Conservation (phyloP, 2,329 filamentous ascomycete species). For the Ophiostoma novo-ulmi region DNA sequence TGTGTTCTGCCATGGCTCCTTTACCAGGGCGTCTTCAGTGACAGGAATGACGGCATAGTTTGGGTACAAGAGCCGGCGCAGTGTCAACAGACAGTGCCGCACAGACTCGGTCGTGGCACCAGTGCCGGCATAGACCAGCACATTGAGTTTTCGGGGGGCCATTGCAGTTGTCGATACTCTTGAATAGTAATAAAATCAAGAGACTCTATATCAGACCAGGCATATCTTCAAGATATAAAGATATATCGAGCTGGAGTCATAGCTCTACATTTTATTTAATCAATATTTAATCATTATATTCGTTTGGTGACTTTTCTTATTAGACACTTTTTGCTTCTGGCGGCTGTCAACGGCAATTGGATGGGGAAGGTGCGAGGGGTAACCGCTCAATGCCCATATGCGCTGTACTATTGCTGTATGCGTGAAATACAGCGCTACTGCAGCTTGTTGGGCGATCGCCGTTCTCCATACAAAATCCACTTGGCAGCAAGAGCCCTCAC, state of each 20-base stretch:
- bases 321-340: background rate
- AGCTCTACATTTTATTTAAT: background rate
- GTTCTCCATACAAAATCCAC: background rate
- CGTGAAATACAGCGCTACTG: background rate
- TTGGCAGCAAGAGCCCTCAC: background rate
- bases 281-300: background rate
- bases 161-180: constrained; percentile 39
- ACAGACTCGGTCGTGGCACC: constrained; percentile 86
- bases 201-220: background rate
- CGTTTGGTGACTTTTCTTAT: background rate
- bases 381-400: background rate
- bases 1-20: constrained; percentile 83
- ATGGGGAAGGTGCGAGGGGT: constrained; percentile 5
- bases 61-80: constrained; percentile 78
- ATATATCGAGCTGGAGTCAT: background rate
- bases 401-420: background rate
- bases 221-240: background rate
- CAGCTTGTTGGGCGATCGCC: background rate
- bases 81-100: constrained; percentile 78
- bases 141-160: constrained; percentile 70
- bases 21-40: constrained; percentile 69
- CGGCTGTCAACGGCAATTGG: background rate
- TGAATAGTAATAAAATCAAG: too few species aligned
- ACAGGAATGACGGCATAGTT: constrained; percentile 91
- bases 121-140: constrained; percentile 82